A percentile compares a stretch with the other conserved stretches of the same genome.
These are phyloP conservation scores for Phytophthora ohioensis DNA, from an alignment of 352 stramenopile species.

Conservation along the genomic window DNA sequence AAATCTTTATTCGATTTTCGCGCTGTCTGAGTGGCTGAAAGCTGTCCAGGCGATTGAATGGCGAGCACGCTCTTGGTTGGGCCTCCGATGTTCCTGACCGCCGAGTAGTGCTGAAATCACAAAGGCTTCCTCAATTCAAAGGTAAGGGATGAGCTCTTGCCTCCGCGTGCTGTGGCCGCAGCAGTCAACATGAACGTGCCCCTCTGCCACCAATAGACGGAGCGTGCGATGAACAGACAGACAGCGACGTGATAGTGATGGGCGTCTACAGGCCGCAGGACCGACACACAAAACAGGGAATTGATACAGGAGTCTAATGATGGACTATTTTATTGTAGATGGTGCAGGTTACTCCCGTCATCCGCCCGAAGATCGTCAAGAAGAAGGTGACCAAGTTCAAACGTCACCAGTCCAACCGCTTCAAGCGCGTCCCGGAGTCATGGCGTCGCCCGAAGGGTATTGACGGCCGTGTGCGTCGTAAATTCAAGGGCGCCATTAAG, in stretches of 20 bases:
- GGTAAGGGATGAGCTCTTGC: constrained; percentile 50
- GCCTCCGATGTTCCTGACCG: constrained; percentile 14
- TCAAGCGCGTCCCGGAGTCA: constrained; percentile 97
- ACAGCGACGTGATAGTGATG: background rate
- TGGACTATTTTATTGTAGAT: constrained; percentile 60
- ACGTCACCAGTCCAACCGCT: constrained; percentile 98
- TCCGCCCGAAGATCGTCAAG: constrained; percentile 97
- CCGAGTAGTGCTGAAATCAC: constrained; percentile 88
- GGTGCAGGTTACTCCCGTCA: constrained; percentile 92
- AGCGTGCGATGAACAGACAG: constrained; percentile 4
- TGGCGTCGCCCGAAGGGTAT: constrained; percentile 99
- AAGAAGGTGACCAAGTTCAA: constrained; percentile 99
- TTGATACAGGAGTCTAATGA: constrained; percentile 7
- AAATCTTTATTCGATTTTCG: background rate
- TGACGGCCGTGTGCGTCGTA: constrained; percentile 98
- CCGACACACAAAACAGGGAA: constrained; percentile 11
- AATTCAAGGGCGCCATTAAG: constrained; percentile 99
- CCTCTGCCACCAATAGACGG: background rate
- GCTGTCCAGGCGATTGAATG: constrained; percentile 65
- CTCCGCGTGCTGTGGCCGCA: background rate
- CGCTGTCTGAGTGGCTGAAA: constrained; percentile 41
- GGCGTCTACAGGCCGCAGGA: constrained; percentile 5
- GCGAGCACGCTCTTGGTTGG: constrained; percentile 42
- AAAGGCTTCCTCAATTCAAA: constrained; percentile 89
- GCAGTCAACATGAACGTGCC: constrained; percentile 3